These are phyloP conservation scores for Gleditsia sinensis DNA, from an alignment of 306 rosid genomes.

Conservation along the genomic window DNA sequence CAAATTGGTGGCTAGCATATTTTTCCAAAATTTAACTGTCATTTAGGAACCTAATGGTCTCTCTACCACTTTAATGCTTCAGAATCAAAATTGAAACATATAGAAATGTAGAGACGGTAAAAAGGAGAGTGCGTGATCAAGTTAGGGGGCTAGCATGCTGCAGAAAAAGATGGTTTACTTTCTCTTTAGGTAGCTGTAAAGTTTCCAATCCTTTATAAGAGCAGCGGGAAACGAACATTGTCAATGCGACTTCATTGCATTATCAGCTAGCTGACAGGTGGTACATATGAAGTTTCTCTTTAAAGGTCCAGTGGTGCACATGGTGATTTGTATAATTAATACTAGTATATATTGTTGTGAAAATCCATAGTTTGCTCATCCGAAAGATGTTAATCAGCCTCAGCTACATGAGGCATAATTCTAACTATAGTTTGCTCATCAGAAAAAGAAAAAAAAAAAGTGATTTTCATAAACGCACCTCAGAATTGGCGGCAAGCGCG, in stretches of 20 bases:
- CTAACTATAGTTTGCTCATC: not conserved
- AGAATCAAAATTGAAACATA: not conserved
- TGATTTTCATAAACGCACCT: too few species aligned
- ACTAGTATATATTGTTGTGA: not conserved
- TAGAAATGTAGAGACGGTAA: not conserved
- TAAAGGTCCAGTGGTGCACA: not conserved
- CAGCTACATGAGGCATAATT: not conserved
- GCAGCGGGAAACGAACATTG: not conserved
- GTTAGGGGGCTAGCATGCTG: not conserved
- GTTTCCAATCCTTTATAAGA: not conserved
- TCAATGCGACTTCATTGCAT: not conserved
- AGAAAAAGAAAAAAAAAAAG: too few species aligned
- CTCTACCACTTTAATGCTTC: not conserved
- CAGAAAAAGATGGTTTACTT: not conserved
- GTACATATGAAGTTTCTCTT: not conserved
- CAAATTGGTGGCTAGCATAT: not conserved
- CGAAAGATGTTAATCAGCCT: too few species aligned
- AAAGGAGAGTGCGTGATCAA: not conserved
- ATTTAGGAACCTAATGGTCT: not conserved
- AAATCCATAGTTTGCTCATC: too few species aligned
- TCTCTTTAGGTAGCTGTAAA: not conserved
- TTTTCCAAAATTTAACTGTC: not conserved
- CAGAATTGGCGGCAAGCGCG: too few species aligned
- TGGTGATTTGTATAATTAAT: not conserved
- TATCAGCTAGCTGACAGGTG: not conserved